Evolutionary conservation across 257 asterid species (phyloP).

Genomic region (Jacaranda copaia): DNA sequence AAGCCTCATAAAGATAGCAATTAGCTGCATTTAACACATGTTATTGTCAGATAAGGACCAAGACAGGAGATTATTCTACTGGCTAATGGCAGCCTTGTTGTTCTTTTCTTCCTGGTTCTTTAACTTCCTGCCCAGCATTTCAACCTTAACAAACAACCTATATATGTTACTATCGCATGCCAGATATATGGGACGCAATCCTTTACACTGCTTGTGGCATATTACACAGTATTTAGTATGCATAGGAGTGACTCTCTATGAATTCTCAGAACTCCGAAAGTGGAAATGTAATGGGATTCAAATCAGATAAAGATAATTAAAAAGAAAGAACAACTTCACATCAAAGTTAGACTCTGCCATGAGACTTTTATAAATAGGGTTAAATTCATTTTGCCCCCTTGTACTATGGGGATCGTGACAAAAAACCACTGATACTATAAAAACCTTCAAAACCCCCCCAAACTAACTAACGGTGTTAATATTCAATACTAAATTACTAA

Average conservation of each 20-base stretch:
- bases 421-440: no score
- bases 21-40: constrained; percentile 13
- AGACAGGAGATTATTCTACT: constrained; percentile 10
- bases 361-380: no score
- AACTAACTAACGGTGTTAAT: no score
- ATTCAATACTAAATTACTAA: no score
- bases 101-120: constrained; percentile 13
- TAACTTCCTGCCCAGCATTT: background rate
- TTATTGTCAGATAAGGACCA: constrained; percentile 11
- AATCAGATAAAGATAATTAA: background rate
- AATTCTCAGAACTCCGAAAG: background rate
- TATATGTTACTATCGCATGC: background rate
- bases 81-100: constrained; percentile 4
- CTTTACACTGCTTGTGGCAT: background rate
- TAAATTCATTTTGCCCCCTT: no score
- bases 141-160: constrained; percentile 1
- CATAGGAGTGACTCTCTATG: background rate
- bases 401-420: no score
- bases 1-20: constrained; percentile 18
- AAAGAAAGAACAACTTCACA: constrained; percentile 1
- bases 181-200: background rate
- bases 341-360: background rate
- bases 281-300: background rate
- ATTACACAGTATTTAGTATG: background rate
- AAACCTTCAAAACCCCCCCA: no score